These are phyloP conservation scores for Astrephomene gubernaculifera DNA, from an alignment of 139 green algal genomes.

Conservation along the genomic window DNA sequence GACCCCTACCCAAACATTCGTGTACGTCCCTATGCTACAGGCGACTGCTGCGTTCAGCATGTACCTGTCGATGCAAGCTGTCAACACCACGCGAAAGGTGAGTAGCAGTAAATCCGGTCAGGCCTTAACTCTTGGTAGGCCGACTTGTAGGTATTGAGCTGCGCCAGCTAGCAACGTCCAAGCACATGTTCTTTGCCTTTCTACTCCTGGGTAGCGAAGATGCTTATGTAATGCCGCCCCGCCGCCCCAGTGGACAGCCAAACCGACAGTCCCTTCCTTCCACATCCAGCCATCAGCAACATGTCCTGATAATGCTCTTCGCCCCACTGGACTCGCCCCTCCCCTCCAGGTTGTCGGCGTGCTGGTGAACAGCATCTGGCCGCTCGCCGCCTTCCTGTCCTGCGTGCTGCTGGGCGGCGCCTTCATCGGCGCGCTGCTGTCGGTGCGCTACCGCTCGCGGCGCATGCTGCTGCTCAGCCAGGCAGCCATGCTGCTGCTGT, in stretches of 20 bases:
- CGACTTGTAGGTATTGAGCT: no score
- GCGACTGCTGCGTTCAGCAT: constrained; percentile 3
- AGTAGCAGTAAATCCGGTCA: no score
- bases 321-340: background rate
- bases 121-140: no score
- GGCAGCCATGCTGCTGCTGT: constrained; percentile 23
- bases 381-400: constrained; percentile 14
- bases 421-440: constrained; percentile 19
- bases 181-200: no score
- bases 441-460: constrained; percentile 31
- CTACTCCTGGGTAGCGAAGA: no score
- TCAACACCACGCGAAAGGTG: constrained; percentile 45
- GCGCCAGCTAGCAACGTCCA: no score
- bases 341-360: constrained; percentile 33
- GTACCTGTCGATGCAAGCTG: constrained; percentile 31
- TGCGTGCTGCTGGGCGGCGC: background rate
- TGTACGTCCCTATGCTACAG: background rate
- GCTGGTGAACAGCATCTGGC: constrained; percentile 35
- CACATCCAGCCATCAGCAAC: no score
- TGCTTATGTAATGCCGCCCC: no score
- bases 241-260: no score
- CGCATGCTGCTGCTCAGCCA: constrained; percentile 44
- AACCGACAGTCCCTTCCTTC: no score
- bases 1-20: no score
- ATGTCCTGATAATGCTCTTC: no score